phyloP scores from a whole-genome alignment of 345 rosid species.

The Citrus hindsii region DNA sequence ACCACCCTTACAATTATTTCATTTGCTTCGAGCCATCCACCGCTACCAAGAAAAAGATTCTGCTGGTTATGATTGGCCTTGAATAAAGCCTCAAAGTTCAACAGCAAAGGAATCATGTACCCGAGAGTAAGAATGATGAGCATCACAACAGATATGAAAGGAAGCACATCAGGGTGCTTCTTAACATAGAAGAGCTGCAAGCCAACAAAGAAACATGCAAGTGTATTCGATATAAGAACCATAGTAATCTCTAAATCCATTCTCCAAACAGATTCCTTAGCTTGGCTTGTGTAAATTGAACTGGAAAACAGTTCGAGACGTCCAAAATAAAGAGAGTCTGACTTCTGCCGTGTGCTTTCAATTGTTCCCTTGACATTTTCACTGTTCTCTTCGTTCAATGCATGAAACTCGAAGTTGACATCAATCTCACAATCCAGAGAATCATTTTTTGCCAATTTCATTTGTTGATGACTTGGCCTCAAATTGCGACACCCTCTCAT shows the following conservation, averaged over 20 bases:
- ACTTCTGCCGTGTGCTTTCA: conserved; percentile 53
- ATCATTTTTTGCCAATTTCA: conserved; percentile 14
- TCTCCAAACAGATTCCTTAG: conserved; percentile 75
- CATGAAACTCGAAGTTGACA: conserved; percentile 53
- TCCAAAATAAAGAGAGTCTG: conserved; percentile 62
- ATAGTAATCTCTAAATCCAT: conserved; percentile 83
- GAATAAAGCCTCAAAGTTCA: conserved; percentile 80
- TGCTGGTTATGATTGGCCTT: conserved; percentile 36
- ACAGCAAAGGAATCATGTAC: conserved; percentile 72
- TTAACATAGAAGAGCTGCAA: conserved; percentile 74
- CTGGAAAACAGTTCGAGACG: conserved; percentile 54
- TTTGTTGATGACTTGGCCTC: conserved; percentile 15
- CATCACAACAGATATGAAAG: conserved; percentile 68
- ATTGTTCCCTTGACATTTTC: conserved; percentile 62
- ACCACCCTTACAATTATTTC: conserved; percentile 78
- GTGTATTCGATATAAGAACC: conserved; percentile 70
- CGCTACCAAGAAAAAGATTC: conserved; percentile 55
- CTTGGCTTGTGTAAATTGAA: conserved; percentile 54
- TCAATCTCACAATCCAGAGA: conserved; percentile 62
- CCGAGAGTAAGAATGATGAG: conserved; percentile 61
- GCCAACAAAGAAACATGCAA: conserved; percentile 66
- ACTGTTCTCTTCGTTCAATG: conserved; percentile 42
- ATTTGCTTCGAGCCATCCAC: conserved; percentile 84
- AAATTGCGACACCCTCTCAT: conserved; percentile 76
- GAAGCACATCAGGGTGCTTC: conserved; percentile 63